Evolutionary conservation across 805 yeast genomes (phyloP).

Genomic region (Schwanniomyces yamadae): DNA sequence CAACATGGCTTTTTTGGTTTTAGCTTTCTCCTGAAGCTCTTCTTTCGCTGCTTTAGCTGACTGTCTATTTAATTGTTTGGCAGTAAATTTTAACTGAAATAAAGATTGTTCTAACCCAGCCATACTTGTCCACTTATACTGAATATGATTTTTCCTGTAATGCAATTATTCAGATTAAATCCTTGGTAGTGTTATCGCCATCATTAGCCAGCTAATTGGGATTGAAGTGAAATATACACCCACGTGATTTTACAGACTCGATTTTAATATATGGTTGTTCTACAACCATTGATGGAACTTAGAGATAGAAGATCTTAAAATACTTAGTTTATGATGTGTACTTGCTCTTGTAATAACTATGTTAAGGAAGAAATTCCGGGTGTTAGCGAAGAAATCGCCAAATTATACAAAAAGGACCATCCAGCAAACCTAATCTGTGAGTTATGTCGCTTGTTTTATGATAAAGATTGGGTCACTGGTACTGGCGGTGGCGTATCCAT

Average conservation of each 20-base stretch:
- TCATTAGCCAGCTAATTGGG: too few relatives aligned
- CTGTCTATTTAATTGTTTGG: constrained; percentile 88
- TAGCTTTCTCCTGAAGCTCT: constrained; percentile 80
- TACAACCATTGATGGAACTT: not conserved
- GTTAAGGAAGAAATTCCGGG: constrained; percentile 7
- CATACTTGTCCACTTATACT: constrained; percentile 26
- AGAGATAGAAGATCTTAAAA: not conserved
- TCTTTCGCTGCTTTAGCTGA: constrained; percentile 90
- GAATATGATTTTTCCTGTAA: too few relatives aligned
- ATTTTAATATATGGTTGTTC: not conserved
- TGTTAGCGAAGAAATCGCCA: constrained; percentile 5
- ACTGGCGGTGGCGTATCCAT: constrained; percentile 96
- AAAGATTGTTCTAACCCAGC: constrained; percentile 51
- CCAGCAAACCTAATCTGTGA: constrained; percentile 87
- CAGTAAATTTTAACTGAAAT: constrained; percentile 78
- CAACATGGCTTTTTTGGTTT: constrained; percentile 81
- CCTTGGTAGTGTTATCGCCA: too few relatives aligned
- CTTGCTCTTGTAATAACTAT: constrained; percentile 4
- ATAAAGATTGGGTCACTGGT: constrained; percentile 89
- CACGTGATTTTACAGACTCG: not conserved
- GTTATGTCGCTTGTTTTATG: constrained; percentile 71
- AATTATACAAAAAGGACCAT: constrained; percentile 52
- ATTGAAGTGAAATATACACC: too few relatives aligned
- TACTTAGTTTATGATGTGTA: too few relatives aligned
- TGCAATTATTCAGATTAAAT: too few relatives aligned